These are phyloP conservation scores for Pseudogymnoascus sp. DNA, from an alignment of 2,329 filamentous ascomycete species.

Conservation along the genomic window DNA sequence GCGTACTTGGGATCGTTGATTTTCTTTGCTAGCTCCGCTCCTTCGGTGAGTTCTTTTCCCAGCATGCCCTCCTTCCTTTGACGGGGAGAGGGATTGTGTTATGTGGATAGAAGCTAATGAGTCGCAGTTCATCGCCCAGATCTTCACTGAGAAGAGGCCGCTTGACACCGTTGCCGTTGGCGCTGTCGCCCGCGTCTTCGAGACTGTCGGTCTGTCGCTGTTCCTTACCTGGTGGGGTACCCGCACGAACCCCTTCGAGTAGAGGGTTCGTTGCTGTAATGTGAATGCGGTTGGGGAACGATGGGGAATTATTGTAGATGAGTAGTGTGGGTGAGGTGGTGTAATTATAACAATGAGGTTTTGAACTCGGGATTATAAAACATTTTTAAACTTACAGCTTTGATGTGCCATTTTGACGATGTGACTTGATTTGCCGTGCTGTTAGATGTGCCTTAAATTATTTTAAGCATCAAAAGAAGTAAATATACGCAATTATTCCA, in stretches of 20 bases:
- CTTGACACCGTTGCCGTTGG: constrained; percentile 84
- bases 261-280: constrained; percentile 15
- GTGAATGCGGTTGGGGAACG: background rate
- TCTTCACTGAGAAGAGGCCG: constrained; percentile 86
- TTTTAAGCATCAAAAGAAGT: no score
- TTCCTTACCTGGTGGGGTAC: constrained; percentile 98
- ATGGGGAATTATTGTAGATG: background rate
- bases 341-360: constrained; percentile 3
- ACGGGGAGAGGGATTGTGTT: background rate
- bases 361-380: constrained; percentile 1
- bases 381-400: background rate
- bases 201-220: constrained; percentile 84
- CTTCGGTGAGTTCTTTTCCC: constrained; percentile 55
- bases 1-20: constrained; percentile 86
- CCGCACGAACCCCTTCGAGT: constrained; percentile 76
- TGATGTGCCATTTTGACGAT: background rate
- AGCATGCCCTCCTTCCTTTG: background rate
- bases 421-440: no score
- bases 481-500: background rate
- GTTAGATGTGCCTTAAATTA: no score
- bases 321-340: background rate
- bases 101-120: constrained; percentile 10
- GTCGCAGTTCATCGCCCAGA: constrained; percentile 68
- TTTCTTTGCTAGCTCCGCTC: constrained; percentile 85
- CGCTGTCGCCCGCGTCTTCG: constrained; percentile 74